These are phyloP conservation scores for Fragaria vesca DNA, from an alignment of 306 rosid species.

Conservation along the genomic window DNA sequence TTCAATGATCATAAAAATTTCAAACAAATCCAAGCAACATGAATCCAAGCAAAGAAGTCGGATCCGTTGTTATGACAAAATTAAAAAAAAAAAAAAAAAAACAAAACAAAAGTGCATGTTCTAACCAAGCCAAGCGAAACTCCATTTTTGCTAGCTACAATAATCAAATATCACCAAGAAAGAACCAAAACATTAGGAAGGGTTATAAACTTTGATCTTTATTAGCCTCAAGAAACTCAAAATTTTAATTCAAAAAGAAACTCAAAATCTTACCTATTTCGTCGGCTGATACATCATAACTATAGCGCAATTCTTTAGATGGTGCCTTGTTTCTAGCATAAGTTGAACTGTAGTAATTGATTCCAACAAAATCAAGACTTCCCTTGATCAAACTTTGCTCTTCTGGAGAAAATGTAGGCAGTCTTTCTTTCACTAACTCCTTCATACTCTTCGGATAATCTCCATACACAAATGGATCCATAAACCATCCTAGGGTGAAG, in stretches of 20 bases:
- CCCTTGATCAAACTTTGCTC: conserved; percentile 24
- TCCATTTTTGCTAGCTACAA: conserved; percentile 15
- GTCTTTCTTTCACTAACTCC: conserved; percentile 28
- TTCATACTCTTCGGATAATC: conserved; percentile 29
- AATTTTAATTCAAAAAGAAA: no score
- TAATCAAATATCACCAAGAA: conserved; percentile 3
- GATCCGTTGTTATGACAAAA: no score
- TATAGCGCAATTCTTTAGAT: not conserved
- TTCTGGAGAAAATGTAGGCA: conserved; percentile 26
- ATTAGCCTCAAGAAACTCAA: no score
- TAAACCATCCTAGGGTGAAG: conserved; percentile 36
- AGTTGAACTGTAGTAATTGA: conserved; percentile 33
- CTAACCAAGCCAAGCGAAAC: conserved; percentile 14
- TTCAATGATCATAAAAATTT: no score
- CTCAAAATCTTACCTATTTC: not conserved
- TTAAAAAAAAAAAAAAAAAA: no score
- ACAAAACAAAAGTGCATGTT: not conserved
- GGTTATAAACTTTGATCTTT: not conserved
- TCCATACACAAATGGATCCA: conserved; percentile 29
- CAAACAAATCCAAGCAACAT: no score
- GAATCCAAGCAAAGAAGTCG: no score
- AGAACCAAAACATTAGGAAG: not conserved
- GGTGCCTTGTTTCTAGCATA: conserved; percentile 13
- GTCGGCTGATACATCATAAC: conserved; percentile 1
- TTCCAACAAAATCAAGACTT: conserved; percentile 29